Evolutionary conservation across 495 filamentous ascomycete species (phyloP).

Genomic region (Annulohypoxylon moriforme): DNA sequence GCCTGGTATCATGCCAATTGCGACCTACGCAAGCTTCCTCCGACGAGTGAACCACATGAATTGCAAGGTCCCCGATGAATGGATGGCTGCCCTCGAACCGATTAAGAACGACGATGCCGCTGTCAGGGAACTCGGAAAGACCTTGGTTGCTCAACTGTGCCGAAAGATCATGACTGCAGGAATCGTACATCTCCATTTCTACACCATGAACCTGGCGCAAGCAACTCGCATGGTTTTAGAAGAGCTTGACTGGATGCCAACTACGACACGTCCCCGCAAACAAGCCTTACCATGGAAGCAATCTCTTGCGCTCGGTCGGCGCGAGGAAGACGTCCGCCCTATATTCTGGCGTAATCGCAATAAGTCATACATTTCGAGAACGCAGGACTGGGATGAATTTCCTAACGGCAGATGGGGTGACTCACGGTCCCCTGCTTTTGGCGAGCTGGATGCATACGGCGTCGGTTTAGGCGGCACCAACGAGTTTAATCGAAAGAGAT

Average conservation of each 20-base stretch:
- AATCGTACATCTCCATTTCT: constrained; percentile 94
- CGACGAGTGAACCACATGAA: constrained; percentile 90
- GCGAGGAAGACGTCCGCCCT: constrained; percentile 94
- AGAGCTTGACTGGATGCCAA: constrained; percentile 82
- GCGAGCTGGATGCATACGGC: constrained; percentile 95
- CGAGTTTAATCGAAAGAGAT: constrained; percentile 94
- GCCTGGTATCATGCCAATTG: constrained; percentile 99
- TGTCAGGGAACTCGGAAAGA: constrained; percentile 90
- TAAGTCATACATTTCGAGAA: constrained; percentile 92
- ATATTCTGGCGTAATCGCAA: constrained; percentile 99
- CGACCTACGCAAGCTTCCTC: constrained; percentile 91
- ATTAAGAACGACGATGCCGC: constrained; percentile 96
- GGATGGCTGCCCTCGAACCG: constrained; percentile 85
- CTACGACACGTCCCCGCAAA: constrained; percentile 77
- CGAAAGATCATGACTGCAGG: constrained; percentile 81
- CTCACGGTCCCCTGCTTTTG: constrained; percentile 94
- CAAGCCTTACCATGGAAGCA: constrained; percentile 94
- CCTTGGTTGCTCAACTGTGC: constrained; percentile 92
- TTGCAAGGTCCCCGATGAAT: constrained; percentile 79
- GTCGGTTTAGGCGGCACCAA: constrained; percentile 97
- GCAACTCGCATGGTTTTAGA: constrained; percentile 94
- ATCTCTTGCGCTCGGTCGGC: constrained; percentile 85
- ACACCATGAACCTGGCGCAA: constrained; percentile 99
- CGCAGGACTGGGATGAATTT: constrained; percentile 99
- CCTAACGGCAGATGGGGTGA: constrained; percentile 99